Percentiles rank a stretch among this genome's conserved stretches.
Conservation (phyloP, 805 yeast species). For the Naumovozyma dairenensis region DNA sequence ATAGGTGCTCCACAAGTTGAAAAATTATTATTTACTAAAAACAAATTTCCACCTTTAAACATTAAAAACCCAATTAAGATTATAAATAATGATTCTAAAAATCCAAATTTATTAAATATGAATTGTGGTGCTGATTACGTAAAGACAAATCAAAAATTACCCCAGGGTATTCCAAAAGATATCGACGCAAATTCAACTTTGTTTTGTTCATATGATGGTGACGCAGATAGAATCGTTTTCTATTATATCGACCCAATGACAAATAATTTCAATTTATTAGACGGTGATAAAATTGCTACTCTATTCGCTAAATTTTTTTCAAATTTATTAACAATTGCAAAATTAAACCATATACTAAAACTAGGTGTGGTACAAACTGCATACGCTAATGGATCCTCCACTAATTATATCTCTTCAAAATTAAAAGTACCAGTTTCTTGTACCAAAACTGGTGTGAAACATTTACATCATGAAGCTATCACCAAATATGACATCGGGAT, state of each 20-base stretch:
- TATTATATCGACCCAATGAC: constrained; percentile 38
- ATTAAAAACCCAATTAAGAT: constrained; percentile 31
- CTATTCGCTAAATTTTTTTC: constrained; percentile 64
- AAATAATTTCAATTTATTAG: constrained; percentile 47
- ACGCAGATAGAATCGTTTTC: constrained; percentile 89
- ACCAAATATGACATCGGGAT: constrained; percentile 79
- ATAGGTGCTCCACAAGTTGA: constrained; percentile 75
- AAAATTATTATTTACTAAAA: constrained; percentile 33
- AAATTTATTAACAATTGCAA: constrained; percentile 38
- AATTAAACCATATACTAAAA: constrained; percentile 29
- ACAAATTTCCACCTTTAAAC: constrained; percentile 15
- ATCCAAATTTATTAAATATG: constrained; percentile 54
- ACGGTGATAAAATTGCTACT: constrained; percentile 91
- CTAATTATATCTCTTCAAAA: constrained; percentile 51
- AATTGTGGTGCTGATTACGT: constrained; percentile 95
- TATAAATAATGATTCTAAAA: constrained; percentile 45
- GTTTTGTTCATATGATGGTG: constrained; percentile 89
- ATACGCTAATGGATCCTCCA: constrained; percentile 91
- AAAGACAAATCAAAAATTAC: constrained; percentile 76
- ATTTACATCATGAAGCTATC: constrained; percentile 83
- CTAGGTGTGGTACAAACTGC: constrained; percentile 95
- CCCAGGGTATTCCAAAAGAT: constrained; percentile 39
- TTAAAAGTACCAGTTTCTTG: constrained; percentile 72
- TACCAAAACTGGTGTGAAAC: constrained; percentile 95
- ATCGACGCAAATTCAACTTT: constrained; percentile 37